Conservation (phyloP, 2,329 filamentous ascomycete species). For the Alternaria novae-zelandiae region DNA sequence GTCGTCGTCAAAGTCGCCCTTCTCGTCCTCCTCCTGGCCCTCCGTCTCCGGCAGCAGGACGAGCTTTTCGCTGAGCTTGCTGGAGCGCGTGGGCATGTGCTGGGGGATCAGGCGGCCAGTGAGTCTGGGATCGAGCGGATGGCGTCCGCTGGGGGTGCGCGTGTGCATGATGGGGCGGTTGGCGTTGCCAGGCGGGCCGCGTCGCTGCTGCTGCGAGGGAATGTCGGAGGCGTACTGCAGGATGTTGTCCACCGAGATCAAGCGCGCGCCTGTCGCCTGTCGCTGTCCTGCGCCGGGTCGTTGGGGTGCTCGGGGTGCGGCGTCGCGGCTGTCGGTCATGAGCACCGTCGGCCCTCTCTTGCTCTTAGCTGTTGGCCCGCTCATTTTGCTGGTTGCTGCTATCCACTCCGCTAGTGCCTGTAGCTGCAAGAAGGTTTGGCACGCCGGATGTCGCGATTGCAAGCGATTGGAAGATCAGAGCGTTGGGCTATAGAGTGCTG, state of each 20-base stretch:
- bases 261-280: conserved; percentile 55
- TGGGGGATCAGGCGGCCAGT: conserved; percentile 63
- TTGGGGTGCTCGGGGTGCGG: conserved; percentile 33
- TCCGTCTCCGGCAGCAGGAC: conserved; percentile 87
- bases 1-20: conserved; percentile 61
- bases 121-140: conserved; percentile 62
- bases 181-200: conserved; percentile 67
- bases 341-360: conserved; percentile 49
- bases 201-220: conserved; percentile 89
- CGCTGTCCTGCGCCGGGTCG: conserved; percentile 38
- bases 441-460: not conserved
- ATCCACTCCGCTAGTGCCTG: conserved; percentile 14
- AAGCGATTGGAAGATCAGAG: not conserved
- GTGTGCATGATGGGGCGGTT: conserved; percentile 56
- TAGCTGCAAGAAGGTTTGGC: conserved; percentile 1
- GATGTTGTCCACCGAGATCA: conserved; percentile 91
- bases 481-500: not conserved
- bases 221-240: conserved; percentile 94
- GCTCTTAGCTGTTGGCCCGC: conserved; percentile 43
- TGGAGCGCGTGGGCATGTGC: conserved; percentile 81
- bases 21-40: conserved; percentile 61
- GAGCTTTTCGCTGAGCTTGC: conserved; percentile 96
- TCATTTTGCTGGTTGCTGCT: conserved; percentile 32
- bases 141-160: conserved; percentile 57
- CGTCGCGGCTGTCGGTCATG: conserved; percentile 65